phyloP scores from a whole-genome alignment of 345 rosid species.

The Linum trigynum region DNA sequence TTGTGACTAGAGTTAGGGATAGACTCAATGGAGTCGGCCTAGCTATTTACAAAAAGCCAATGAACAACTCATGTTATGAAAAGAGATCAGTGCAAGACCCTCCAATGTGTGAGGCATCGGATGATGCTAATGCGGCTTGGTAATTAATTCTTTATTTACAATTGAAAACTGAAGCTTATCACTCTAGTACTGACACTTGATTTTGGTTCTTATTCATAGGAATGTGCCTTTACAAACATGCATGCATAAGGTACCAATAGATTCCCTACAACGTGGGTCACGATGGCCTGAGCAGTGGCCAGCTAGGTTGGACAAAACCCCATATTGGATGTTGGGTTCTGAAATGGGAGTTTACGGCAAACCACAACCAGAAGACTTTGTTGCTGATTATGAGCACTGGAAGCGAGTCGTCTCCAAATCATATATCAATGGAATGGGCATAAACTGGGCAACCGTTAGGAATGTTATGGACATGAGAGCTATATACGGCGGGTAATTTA shows the following conservation, averaged over 20 bases:
- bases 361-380: constrained; percentile 81
- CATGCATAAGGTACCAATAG: constrained; percentile 70
- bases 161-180: not conserved
- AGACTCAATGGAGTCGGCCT: not conserved
- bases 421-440: constrained; percentile 70
- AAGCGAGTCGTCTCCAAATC: constrained; percentile 77
- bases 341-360: constrained; percentile 90
- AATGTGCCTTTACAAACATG: constrained; percentile 80
- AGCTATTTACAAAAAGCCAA: not conserved
- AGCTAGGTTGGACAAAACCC: constrained; percentile 62
- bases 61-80: not conserved
- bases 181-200: not conserved
- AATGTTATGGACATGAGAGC: constrained; percentile 98
- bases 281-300: constrained; percentile 97
- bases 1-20: not conserved
- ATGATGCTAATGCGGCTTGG: constrained; percentile 96
- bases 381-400: constrained; percentile 76
- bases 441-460: constrained; percentile 76
- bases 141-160: constrained; percentile 14
- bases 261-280: constrained; percentile 61
- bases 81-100: constrained; percentile 60
- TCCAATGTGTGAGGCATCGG: constrained; percentile 61
- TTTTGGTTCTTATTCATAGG: constrained; percentile 34
- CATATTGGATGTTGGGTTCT: constrained; percentile 76
- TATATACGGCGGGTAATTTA: constrained; percentile 83